Base-by-base conservation (phyloP, 805 yeast genomes). In the Saccharomycopsis fibuligera region DNA sequence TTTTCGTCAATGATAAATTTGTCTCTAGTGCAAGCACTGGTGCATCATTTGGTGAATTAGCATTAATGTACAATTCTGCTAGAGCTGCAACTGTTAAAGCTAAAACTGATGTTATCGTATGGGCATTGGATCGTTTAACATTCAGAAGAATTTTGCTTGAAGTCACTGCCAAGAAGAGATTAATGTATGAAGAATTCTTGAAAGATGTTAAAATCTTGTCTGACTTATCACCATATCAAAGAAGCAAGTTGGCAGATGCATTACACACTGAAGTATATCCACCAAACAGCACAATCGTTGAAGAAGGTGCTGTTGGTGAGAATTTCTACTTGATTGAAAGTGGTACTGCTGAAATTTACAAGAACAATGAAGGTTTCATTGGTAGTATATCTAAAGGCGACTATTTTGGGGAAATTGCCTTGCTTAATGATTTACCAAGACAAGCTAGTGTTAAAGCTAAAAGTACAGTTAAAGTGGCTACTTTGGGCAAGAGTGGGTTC, bases 51-150 rank as follows among this genome's bases (percentile, higher is more conserved):
- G 99, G 99, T 62, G 99, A 93, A 67, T 75, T 93, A 60, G 99
- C 99, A 2, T 75, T 93, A 59, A 89, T 93, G 96, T 91, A 93
- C 70, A 91, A 93, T 65, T 81, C 96, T 17, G 97, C 97, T 54
- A 81, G 99, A 68, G 98, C 98, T 5, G 98, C 98, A 8, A 88
- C 98, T 1, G 97, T 86, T 1, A 59, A 75, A 24, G 90, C 96
- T 8, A 65, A 72, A 22, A 73, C 85, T 5, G 87, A 84, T 53
- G 75, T 83, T 59, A 78, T 79, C 29, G 72, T 91, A 45, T 91
- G 96, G 96, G 93, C 96, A 2, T 74, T 93, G 57, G 99, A 93
- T 68, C 79, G 99, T 61, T 70, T 83, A 60, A 90, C 97, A 1
- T 93, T 93, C 72, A 82, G 96, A 66, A 79, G 90, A 65, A 93